Base-by-base conservation (phyloP, 75 land plant genomes). In the Picea glauca region DNA sequence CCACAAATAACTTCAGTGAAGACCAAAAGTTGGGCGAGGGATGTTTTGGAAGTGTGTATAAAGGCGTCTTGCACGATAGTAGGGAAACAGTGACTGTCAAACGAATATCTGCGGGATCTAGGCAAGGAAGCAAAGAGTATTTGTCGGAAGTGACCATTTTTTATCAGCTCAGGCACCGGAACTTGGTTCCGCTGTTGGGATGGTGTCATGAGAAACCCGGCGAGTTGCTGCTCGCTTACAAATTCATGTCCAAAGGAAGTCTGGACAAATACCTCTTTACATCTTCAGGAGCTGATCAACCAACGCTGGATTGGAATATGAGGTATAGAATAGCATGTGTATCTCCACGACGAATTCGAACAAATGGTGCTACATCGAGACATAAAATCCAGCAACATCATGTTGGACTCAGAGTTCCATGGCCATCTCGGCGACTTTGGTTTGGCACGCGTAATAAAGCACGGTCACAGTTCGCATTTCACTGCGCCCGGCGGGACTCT, bases 361-460 rank as follows among this genome's bases (percentile, higher is more conserved):
- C 88, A 84, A 66, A 74, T 78, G 3, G 81, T 86, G n/a, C 63
- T 85, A 7, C 87, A 85, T 75, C 78, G 85, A 58, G 66, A 79
- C 35, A 83, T 85, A 62, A 85, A 79, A 61, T 26, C 87, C 6
- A 61, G 62, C 57, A 79, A 85, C 78, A 72, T 86, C 20, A 78
- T 84, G 38, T 79, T 86, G 17, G 88, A 84, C 15, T 86, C 80
- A 26, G 82, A 86, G 6, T 76, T 79, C 20, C 79, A 80, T 18
- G 77, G 83, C 1, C 30, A 79, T 1, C 80, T 86, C n/a, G 80
- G 86, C 2, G 88, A 86, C 35, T 86, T 86, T 73, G 88, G 88
- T 6, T 64, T 80, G 43, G 81, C 78, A 5, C 67, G 58, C 15
- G 6, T 79, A 12, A 0, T 68, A 33, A 43, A 68, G 14, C 38